A percentile compares a stretch with the other conserved stretches of the same genome.
phyloP scores from a whole-genome alignment of 2,329 filamentous ascomycete species.

The Stromatinia cepivora region DNA sequence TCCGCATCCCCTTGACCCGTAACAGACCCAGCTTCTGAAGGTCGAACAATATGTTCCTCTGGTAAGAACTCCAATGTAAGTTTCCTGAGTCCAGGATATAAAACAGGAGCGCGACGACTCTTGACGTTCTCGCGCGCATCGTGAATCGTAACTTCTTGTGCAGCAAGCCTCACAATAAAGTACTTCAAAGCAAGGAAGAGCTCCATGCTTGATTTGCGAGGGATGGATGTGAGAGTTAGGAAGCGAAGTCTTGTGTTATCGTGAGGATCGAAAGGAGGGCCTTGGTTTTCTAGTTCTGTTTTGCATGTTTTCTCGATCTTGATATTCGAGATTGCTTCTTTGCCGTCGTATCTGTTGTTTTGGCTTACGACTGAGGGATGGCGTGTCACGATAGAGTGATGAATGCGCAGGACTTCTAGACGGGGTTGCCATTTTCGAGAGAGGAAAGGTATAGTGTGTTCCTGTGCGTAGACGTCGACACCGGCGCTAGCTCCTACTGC shows the following conservation, averaged over 20 bases:
- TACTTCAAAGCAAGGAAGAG: constrained; percentile 49
- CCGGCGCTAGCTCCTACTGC: background rate
- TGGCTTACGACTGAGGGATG: constrained; percentile 45
- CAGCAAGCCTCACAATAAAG: constrained; percentile 50
- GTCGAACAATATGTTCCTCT: background rate
- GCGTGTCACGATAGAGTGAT: constrained; percentile 61
- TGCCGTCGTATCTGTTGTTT: background rate
- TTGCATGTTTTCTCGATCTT: constrained; percentile 43
- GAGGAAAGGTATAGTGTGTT: background rate
- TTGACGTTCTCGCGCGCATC: constrained; percentile 27
- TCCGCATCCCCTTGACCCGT: constrained; percentile 37
- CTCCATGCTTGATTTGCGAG: constrained; percentile 53
- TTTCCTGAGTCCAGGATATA: constrained; percentile 54
- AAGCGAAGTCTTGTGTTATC: constrained; percentile 57
- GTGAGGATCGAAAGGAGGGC: constrained; percentile 55
- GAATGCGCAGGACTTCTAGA: constrained; percentile 54
- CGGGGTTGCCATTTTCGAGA: constrained; percentile 38
- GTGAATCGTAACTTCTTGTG: constrained; percentile 52
- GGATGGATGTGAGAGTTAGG: constrained; percentile 56
- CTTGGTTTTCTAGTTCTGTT: constrained; percentile 40
- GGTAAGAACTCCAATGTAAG: constrained; percentile 54
- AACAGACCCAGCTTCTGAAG: constrained; percentile 23
- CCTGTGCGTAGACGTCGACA: background rate
- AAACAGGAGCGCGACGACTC: constrained; percentile 40
- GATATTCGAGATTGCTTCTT: constrained; percentile 35